Base-by-base conservation (phyloP, 345 rosid species). In the Pugionium cornutum region DNA sequence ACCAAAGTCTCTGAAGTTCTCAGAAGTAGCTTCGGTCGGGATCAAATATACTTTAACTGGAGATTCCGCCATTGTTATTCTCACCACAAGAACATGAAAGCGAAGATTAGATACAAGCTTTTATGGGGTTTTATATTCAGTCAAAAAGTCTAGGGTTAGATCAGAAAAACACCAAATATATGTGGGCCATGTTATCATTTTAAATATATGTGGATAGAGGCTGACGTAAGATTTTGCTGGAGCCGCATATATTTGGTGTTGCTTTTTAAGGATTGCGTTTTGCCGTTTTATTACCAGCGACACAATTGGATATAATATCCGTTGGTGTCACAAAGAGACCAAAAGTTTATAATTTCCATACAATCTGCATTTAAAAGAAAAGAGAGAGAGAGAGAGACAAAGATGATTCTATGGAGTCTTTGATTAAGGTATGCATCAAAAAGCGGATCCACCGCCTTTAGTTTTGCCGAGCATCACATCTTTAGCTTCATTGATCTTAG, bases 401-500 rank as follows among this genome's bases (percentile, higher is more conserved):
- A 34, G 63, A 62, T 37, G 43, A 29, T 53, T 44, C 32, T 34
- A 44, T 7, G 45, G 35, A 60, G 53, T 53, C 2, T 11, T 66
- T 40, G 67, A 40, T 66, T 31, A 6, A 45, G 48, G 5, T 8
- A 9, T 32, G 62, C 6, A 53, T 77, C 78, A 89, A 63, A 91
- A 91, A 6, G 89, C 83, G 48, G 92, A 91, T 42, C 86, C 92
- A 0, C 83, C 68, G 74, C 77, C 78, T 77, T 76, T 81, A 4
- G 83, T 78, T 78, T 86, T 92, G 9, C 95, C 95, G 4, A 84
- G 92, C 92, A 91, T 82, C 42, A 84, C 75, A 11, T 89, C 95
- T 72, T 87, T 87, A 35, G 95, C 96, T 80, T 91, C 98, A 10
- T 89, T 92, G 66, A 89, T 85, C 74, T 89, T 92, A n/a, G 96